Evolutionary conservation across 495 filamentous ascomycete species (phyloP).

Genomic region (Penicillium psychrofluorescens): DNA sequence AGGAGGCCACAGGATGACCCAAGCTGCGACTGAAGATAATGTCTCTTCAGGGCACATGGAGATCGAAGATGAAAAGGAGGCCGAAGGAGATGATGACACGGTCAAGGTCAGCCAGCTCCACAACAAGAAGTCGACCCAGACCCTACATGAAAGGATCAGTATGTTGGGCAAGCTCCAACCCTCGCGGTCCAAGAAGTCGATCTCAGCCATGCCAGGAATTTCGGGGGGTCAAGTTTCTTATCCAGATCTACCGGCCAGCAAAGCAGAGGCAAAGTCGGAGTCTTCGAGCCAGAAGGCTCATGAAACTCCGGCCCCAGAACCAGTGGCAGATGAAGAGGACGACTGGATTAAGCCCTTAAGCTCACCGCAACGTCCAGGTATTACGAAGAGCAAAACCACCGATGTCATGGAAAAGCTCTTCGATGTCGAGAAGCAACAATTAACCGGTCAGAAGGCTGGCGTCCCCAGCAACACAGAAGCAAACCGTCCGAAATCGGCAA

Average conservation of each 20-base stretch:
- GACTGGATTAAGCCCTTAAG: constrained; percentile 74
- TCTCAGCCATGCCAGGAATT: constrained; percentile 40
- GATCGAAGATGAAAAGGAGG: constrained; percentile 45
- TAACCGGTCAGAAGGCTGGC: constrained; percentile 4
- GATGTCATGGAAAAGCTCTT: constrained; percentile 53
- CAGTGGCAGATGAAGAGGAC: constrained; percentile 55
- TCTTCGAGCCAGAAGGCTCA: constrained; percentile 18
- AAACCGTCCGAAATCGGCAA: constrained; percentile 37
- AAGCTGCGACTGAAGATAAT: constrained; percentile 25
- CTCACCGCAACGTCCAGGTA: constrained; percentile 34
- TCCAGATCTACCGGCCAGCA: constrained; percentile 45
- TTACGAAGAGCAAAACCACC: constrained; percentile 49
- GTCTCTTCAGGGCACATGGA: constrained; percentile 42
- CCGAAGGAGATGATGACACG: constrained; percentile 23
- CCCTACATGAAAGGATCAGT: constrained; percentile 85
- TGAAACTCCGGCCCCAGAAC: constrained; percentile 15
- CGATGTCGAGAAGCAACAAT: constrained; percentile 6
- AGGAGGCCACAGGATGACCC: constrained; percentile 31
- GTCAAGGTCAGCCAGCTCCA: constrained; percentile 50
- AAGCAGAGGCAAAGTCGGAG: constrained; percentile 26
- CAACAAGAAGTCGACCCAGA: constrained; percentile 85
- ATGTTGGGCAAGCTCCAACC: constrained; percentile 80
- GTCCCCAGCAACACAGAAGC: constrained; percentile 10
- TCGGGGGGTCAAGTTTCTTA: constrained; percentile 40
- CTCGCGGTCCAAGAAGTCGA: constrained; percentile 63